Evolutionary conservation across 148 eudicot species (phyloP).

Genomic region (Heliosperma pusillum): DNA sequence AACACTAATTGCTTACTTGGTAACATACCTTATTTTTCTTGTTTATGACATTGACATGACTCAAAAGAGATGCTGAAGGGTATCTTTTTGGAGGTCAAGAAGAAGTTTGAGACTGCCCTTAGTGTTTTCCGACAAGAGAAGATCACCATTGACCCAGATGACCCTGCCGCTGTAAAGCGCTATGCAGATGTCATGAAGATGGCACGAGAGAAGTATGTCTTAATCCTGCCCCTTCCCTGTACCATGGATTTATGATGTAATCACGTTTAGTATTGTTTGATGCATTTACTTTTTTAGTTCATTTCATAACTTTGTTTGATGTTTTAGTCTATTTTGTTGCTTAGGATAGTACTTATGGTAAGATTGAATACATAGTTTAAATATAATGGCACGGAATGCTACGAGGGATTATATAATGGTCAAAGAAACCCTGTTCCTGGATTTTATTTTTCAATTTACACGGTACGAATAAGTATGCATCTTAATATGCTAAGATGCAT

Average conservation of each 20-base stretch:
- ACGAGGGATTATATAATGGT: background rate
- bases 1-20: no score
- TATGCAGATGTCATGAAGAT: slow-evolving; percentile 88
- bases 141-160: slow-evolving; percentile 85
- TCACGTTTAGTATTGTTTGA: background rate
- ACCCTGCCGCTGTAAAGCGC: slow-evolving; percentile 70
- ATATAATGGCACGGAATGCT: background rate
- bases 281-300: background rate
- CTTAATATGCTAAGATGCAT: background rate
- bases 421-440: background rate
- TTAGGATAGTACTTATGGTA: background rate
- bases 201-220: slow-evolving; percentile 60
- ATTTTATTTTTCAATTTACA: background rate
- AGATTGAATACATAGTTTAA: background rate
- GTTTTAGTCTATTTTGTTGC: background rate
- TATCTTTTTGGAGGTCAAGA: slow-evolving; percentile 81
- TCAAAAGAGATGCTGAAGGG: slow-evolving; percentile 83
- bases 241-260: background rate
- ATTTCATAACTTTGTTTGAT: no score
- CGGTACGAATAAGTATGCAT: background rate
- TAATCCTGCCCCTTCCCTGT: no score
- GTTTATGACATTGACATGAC: slow-evolving; percentile 24
- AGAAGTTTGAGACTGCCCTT: slow-evolving; percentile 83
- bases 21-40: no score
- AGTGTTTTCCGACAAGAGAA: slow-evolving; percentile 71